These are phyloP conservation scores for Brasilioporus rufonigricans DNA, from an alignment of 768 basidiomycete species.

Conservation along the genomic window DNA sequence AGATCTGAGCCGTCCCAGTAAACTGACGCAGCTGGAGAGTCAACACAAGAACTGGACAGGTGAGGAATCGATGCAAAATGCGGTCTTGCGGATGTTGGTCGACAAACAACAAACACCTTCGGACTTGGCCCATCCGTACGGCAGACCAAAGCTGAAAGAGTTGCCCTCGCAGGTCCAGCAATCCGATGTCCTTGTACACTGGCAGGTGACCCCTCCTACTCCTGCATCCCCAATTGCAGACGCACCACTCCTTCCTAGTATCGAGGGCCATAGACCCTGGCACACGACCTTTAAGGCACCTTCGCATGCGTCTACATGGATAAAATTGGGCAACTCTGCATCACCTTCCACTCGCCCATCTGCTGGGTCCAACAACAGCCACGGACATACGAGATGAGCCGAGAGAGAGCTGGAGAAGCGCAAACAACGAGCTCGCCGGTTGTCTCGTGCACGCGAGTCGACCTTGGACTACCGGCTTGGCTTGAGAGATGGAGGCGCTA, in stretches of 20 bases:
- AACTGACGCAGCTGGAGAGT: slow-evolving; percentile 35
- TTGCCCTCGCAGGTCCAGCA: slow-evolving; percentile 40
- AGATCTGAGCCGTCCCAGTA: no score
- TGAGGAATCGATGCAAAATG: slow-evolving; percentile 67
- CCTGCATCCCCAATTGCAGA: slow-evolving; percentile 23
- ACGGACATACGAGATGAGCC: slow-evolving; percentile 41
- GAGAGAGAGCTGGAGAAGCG: slow-evolving; percentile 53
- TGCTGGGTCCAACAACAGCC: slow-evolving; percentile 20
- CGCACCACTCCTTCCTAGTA: slow-evolving; percentile 54
- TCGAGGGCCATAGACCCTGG: slow-evolving; percentile 72
- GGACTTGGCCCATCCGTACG: slow-evolving; percentile 53
- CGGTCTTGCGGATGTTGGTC: slow-evolving; percentile 79
- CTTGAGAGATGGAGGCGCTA: slow-evolving; percentile 4
- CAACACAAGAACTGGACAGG: slow-evolving; percentile 73
- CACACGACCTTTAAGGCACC: slow-evolving; percentile 65
- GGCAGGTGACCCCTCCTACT: neutral
- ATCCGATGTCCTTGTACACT: slow-evolving; percentile 3
- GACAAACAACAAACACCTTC: slow-evolving; percentile 84
- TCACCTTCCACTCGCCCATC: slow-evolving; percentile 16
- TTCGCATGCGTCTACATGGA: slow-evolving; percentile 48
- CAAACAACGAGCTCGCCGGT: slow-evolving; percentile 49
- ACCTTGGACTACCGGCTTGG: no score
- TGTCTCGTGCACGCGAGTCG: no score
- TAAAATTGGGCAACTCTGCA: slow-evolving; percentile 51
- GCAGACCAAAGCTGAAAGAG: slow-evolving; percentile 65